Base-by-base conservation (phyloP, 2,329 filamentous ascomycete species). In the Fusarium dlaminii region DNA sequence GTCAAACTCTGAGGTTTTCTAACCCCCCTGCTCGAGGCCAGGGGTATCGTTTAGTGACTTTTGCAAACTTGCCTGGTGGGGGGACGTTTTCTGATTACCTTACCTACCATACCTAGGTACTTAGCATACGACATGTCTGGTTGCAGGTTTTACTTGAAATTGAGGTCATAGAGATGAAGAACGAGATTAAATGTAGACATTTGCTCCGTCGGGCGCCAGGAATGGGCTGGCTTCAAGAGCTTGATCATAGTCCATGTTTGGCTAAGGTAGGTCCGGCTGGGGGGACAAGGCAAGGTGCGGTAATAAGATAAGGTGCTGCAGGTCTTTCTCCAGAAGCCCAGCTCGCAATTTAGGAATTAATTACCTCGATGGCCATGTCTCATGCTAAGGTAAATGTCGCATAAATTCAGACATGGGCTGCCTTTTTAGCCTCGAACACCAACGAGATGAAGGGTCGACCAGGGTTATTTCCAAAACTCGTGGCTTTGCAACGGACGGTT, bases 371-470 rank as follows among this genome's bases (percentile, higher is more conserved):
- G 30, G 30, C 40, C 40, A 48, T 58, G 18, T 40, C 39, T 30
- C 34, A 39, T 54, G 34, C 51, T 39, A 54, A 58, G 43, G 37
- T 67, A 71, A 48, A 70, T 67, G 68, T 70, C 64, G 67, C 68
- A 66, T 55, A 67, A 67, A 58, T 48, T 42, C 56, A 57, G 62
- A 56, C 65, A 61, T 66, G 59, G 69, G 59, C 65, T 70, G 51
- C 52, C 43, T 36, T 60, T 58, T 72, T 72, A 72, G 69, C 70
- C 70, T 73, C 70, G 66, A 73, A 74, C 70, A 71, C 52, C 68
- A 73, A 73, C 70, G 71, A 74, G 67, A 74, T 74, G 71, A 73
- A 73, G 70, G 70, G 70, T 73, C 59, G 70, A 55, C 70, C 60
- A 48, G 67, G 67, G 52, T 55, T 70, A 27, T 70, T 58, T 70